A percentile compares a stretch with the other conserved stretches of the same genome.
Conservation (phyloP, 352 stramenopile species). For the Pythium myriotylum region DNA sequence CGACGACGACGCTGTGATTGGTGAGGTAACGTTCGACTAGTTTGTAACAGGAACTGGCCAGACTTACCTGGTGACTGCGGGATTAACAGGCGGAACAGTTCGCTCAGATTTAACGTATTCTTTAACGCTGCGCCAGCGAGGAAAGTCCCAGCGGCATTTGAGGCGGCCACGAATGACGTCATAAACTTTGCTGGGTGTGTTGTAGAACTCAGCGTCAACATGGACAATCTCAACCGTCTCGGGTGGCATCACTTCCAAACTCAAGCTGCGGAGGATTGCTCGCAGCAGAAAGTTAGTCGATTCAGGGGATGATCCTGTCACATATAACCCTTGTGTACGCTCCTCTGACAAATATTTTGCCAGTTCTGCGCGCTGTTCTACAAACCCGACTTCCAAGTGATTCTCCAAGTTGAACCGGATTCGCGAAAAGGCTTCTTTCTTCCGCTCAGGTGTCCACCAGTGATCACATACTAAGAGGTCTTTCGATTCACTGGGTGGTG, state of each 20-base stretch:
- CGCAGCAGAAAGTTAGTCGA: not conserved
- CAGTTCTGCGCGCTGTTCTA: not conserved
- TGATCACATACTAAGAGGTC: too few relatives aligned
- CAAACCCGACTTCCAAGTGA: slow-evolving; percentile 9
- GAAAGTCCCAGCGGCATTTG: slow-evolving; percentile 2
- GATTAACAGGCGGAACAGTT: not conserved
- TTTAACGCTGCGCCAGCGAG: slow-evolving; percentile 5
- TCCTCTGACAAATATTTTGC: not conserved
- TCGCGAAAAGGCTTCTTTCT: slow-evolving; percentile 8
- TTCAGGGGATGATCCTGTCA: slow-evolving; percentile 1
- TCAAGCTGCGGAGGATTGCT: too few relatives aligned
- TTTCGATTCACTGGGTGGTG: too few relatives aligned
- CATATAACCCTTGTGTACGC: slow-evolving; percentile 1
- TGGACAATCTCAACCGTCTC: not conserved
- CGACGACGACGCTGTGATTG: slow-evolving; percentile 13
- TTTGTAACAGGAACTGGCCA: not conserved
- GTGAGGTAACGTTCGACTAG: too few relatives aligned
- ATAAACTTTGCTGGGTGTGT: not conserved
- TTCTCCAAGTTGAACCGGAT: slow-evolving; percentile 4
- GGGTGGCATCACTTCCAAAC: not conserved
- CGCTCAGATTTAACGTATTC: not conserved
- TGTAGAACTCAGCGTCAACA: slow-evolving; percentile 12
- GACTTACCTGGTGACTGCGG: not conserved
- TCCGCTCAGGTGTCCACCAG: slow-evolving; percentile 7
- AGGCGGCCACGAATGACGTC: slow-evolving; percentile 3